Percentiles rank a stretch among this genome's conserved stretches.
Evolutionary conservation across 352 stramenopile genomes (phyloP).

Genomic region (Phytophthora meadii): DNA sequence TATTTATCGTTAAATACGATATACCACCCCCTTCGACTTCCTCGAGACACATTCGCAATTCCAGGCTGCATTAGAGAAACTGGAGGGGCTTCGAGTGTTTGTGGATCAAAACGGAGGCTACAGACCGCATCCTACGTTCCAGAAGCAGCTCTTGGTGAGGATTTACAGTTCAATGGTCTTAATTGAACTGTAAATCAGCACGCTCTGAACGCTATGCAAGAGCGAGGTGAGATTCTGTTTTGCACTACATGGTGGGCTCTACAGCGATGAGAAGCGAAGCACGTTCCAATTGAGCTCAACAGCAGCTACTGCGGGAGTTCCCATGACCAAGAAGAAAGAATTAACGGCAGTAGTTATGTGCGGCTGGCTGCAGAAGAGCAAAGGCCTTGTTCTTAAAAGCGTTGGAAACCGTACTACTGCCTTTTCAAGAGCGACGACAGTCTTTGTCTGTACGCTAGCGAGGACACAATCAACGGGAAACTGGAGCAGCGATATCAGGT

Average conservation of each 20-base stretch:
- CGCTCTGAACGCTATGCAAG: constrained; percentile 70
- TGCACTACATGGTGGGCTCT: constrained; percentile 82
- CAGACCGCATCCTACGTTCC: constrained; percentile 62
- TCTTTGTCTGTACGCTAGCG: constrained; percentile 60
- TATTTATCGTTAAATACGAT: no score
- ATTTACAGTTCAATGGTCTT: not conserved
- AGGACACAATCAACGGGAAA: constrained; percentile 61
- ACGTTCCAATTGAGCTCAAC: constrained; percentile 29
- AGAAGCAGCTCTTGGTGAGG: constrained; percentile 65
- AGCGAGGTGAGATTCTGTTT: constrained; percentile 69
- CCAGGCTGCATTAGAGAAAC: constrained; percentile 56
- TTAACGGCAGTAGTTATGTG: constrained; percentile 39
- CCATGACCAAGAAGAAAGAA: constrained; percentile 37
- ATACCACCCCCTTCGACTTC: constrained; percentile 68
- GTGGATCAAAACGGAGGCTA: constrained; percentile 48
- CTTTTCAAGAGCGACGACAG: constrained; percentile 60
- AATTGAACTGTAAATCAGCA: constrained; percentile 44
- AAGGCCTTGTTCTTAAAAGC: constrained; percentile 61
- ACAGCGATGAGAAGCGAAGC: constrained; percentile 34
- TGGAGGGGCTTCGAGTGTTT: constrained; percentile 71
- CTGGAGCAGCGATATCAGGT: constrained; percentile 58
- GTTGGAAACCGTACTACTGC: constrained; percentile 66
- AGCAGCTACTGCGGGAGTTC: constrained; percentile 24
- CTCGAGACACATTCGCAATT: constrained; percentile 84
- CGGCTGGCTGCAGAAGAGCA: constrained; percentile 63